These are phyloP conservation scores for Thalassiosira gravida DNA, from an alignment of 352 stramenopile species.

Conservation along the genomic window DNA sequence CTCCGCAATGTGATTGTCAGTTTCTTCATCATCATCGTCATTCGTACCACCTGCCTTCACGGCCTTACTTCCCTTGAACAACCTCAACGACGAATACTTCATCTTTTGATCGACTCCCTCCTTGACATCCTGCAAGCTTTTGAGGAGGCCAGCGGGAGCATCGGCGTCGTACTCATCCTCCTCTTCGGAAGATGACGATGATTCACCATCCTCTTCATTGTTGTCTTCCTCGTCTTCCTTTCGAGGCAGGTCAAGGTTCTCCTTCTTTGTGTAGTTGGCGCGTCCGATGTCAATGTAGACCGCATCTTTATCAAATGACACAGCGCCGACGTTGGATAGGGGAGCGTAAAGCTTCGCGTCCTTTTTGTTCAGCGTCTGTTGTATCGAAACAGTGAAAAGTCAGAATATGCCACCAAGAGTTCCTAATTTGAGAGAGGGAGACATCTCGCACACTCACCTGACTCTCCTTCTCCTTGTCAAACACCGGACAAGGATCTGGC, in stretches of 20 bases:
- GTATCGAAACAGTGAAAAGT: no score
- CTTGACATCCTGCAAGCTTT: constrained; percentile 91
- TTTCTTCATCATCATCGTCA: constrained; percentile 55
- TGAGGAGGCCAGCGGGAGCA: constrained; percentile 91
- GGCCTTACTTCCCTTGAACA: constrained; percentile 92
- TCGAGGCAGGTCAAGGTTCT: constrained; percentile 75
- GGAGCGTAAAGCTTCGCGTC: constrained; percentile 94
- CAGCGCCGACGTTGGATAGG: constrained; percentile 94
- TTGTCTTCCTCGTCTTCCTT: constrained; percentile 54
- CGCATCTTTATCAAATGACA: constrained; percentile 98
- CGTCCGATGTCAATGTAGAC: constrained; percentile 97
- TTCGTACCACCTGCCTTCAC: constrained; percentile 64
- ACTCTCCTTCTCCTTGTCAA: constrained; percentile 83
- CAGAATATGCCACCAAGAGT: no score
- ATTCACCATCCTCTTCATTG: constrained; percentile 50
- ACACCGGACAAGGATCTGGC: constrained; percentile 95
- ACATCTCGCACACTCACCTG: constrained; percentile 83
- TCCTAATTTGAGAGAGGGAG: no score
- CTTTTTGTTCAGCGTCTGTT: constrained; percentile 88
- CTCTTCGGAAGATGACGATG: constrained; percentile 62
- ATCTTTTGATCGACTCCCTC: constrained; percentile 93
- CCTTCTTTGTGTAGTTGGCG: constrained; percentile 93
- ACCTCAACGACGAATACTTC: constrained; percentile 90
- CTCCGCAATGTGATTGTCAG: background rate
- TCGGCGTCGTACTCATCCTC: constrained; percentile 83